These are phyloP conservation scores for Schizosaccharomyces cryophilus DNA, from an alignment of 805 yeast genomes.

Conservation along the genomic window DNA sequence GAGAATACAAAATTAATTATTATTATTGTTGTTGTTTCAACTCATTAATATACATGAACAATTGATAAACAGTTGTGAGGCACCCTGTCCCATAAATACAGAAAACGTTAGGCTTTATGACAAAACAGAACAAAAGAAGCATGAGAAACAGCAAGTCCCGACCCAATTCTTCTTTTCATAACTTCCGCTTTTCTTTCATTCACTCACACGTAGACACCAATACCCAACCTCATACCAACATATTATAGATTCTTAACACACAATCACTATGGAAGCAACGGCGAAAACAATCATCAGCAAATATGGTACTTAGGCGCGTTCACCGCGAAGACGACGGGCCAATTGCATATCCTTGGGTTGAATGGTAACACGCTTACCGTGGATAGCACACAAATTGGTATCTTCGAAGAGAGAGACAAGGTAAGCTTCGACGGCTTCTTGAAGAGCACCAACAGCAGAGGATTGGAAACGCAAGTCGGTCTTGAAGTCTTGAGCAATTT, in stretches of 20 bases:
- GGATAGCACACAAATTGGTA: constrained; percentile 94
- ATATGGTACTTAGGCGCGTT: not conserved
- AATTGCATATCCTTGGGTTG: constrained; percentile 95
- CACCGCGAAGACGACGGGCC: constrained; percentile 96
- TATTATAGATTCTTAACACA: too few relatives aligned
- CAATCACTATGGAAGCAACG: too few relatives aligned
- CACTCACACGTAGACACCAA: too few relatives aligned
- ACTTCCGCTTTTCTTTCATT: too few relatives aligned
- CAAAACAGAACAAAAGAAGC: too few relatives aligned
- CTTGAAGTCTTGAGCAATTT: constrained; percentile 84
- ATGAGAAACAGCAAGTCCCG: too few relatives aligned
- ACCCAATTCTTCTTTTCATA: too few relatives aligned
- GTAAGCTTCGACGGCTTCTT: constrained; percentile 97
- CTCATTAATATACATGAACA: not conserved
- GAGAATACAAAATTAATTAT: not conserved
- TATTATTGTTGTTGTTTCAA: not conserved
- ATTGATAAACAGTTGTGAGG: not conserved
- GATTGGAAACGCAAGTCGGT: constrained; percentile 90
- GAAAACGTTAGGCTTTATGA: too few relatives aligned
- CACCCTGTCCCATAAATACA: not conserved
- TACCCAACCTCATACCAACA: too few relatives aligned
- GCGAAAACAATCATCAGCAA: not conserved
- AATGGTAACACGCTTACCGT: constrained; percentile 96
- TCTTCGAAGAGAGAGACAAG: constrained; percentile 89
- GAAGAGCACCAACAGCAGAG: constrained; percentile 90